A percentile compares a stretch with the other conserved stretches of the same genome.
These are phyloP conservation scores for Vigna reflexopilosa DNA, from an alignment of 306 rosid species.

Conservation along the genomic window DNA sequence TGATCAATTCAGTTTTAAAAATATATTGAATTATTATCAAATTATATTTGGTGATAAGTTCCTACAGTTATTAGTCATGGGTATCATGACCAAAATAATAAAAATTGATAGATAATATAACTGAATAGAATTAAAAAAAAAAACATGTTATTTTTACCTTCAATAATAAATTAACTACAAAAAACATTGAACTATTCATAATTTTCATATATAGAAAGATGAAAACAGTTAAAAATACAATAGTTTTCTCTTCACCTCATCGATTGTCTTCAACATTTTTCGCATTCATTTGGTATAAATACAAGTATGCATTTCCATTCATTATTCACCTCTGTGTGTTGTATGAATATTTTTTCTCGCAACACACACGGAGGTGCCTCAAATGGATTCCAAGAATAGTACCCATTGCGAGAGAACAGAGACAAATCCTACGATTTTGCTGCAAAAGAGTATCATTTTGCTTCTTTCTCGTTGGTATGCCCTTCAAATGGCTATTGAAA, in stretches of 20 bases:
- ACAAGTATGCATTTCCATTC: neutral
- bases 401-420: neutral
- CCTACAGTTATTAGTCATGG: too few relatives aligned
- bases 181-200: too few relatives aligned
- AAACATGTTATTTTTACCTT: too few relatives aligned
- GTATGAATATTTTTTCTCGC: conserved; percentile 22
- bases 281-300: conserved; percentile 14
- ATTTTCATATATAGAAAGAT: neutral
- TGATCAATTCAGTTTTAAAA: too few relatives aligned
- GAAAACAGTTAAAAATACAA: neutral
- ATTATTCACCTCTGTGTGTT: conserved; percentile 40
- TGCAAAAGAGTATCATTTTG: conserved; percentile 46
- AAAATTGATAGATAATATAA: too few relatives aligned
- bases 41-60: too few relatives aligned
- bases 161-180: too few relatives aligned
- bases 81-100: too few relatives aligned
- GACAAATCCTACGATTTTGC: conserved; percentile 24
- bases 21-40: too few relatives aligned
- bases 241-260: neutral
- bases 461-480: conserved; percentile 77
- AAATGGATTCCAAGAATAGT: conserved; percentile 42
- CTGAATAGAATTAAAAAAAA: too few relatives aligned
- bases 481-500: conserved; percentile 75
- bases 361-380: conserved; percentile 28
- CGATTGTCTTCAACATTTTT: conserved; percentile 4